Percentiles rank a stretch among this genome's conserved stretches.
Conservation (phyloP, 257 asterid genomes). For the Ajuga chamaepitys region DNA sequence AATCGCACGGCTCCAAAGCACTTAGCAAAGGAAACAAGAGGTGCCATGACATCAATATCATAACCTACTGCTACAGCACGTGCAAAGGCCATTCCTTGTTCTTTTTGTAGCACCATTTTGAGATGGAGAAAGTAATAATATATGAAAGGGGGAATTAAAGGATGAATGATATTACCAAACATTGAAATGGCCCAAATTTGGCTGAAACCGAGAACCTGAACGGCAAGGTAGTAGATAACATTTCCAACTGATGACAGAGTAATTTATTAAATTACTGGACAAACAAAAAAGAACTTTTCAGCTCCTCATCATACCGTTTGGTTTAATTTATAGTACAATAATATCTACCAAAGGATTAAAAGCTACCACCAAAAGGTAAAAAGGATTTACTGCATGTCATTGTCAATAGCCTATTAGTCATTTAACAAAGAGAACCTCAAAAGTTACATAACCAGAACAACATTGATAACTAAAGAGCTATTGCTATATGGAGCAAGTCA, state of each 20-base stretch:
- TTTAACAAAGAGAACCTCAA: slow-evolving; percentile 16
- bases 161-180: not conserved
- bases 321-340: not conserved
- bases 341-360: not conserved
- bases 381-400: slow-evolving; percentile 4
- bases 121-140: no score
- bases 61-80: slow-evolving; percentile 98
- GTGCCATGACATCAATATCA: slow-evolving; percentile 58
- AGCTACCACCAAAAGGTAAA: not conserved
- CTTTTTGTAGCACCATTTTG: slow-evolving; percentile 60
- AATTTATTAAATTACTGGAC: not conserved
- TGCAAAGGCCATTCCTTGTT: slow-evolving; percentile 99
- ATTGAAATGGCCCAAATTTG: not conserved
- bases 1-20: slow-evolving; percentile 88
- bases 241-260: not conserved
- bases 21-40: slow-evolving; percentile 72
- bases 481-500: slow-evolving; percentile 18
- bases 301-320: not conserved
- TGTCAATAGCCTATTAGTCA: slow-evolving; percentile 10
- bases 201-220: slow-evolving; percentile 2
- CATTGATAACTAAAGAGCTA: slow-evolving; percentile 9
- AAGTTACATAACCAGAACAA: slow-evolving; percentile 6
- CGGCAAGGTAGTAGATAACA: not conserved
- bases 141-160: not conserved
- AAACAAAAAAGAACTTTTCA: not conserved